Base-by-base conservation (phyloP, 352 stramenopile genomes). In the Globisporangium heterothallicum region DNA sequence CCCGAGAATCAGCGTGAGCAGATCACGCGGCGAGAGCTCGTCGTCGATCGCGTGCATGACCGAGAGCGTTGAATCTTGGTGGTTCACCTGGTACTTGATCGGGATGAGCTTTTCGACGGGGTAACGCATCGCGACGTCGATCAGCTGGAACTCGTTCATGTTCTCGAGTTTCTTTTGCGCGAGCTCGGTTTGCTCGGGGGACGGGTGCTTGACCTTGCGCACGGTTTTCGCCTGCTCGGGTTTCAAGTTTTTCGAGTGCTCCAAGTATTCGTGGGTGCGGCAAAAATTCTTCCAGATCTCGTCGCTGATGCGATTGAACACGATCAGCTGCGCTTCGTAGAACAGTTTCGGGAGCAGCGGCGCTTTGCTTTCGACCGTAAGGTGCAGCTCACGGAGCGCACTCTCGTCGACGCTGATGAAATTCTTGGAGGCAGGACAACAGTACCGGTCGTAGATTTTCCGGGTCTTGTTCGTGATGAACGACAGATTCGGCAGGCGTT, bases 381-480 rank as follows among this genome's bases (percentile, higher is more conserved):
- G 48, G 12, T 88, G 76, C 13, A 90, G 65, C 10, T 86, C 72
- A 0, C 36, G 45, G 27, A 90, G 41, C 3, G 56, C 63, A 0
- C 35, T 45, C 7, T 64, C 64, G 8, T 82, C 53, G 3, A 81
- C 53, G 0, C 58, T 42, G 25, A 90, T 74, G 36, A 66, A 86
- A 32, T 66, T 81, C 13, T 60, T 68, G 7, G 76, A 88, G 16
- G 42, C 58, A 1, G 63, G 54, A 2, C 55, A 64, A 46, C 78
- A 89, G 61, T 90, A 92, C 9, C 78, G 77, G 36, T 92, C 82
- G 57, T 89, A 90, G 36, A 92, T 78, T 56, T 81, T 84, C 18
- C 75, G 70, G 2, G 82, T 85, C 40, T 84, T 86, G 52, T 81
- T 86, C 19, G 79, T 64, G 47, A 92, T 84, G 53, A 89, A 92